Percentiles rank a stretch among this genome's conserved stretches.
Conservation (phyloP, 306 rosid species). For the Acmispon strigosus region DNA sequence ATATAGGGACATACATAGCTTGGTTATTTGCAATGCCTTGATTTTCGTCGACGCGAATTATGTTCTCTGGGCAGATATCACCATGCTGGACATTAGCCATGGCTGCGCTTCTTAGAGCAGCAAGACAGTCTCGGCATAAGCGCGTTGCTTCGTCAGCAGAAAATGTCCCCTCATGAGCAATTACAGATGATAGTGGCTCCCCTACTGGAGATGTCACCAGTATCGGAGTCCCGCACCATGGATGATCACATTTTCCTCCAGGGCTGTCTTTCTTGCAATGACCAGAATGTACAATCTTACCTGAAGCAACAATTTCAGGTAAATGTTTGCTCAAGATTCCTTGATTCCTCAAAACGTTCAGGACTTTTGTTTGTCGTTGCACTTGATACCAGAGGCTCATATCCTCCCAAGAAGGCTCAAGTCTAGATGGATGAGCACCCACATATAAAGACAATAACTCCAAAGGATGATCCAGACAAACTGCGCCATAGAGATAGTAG, state of each 20-base stretch:
- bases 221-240: constrained; percentile 87
- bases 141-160: constrained; percentile 67
- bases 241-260: constrained; percentile 82
- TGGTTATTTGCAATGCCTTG: constrained; percentile 38
- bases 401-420: constrained; percentile 94
- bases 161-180: constrained; percentile 53
- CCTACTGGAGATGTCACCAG: constrained; percentile 86
- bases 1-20: constrained; percentile 51
- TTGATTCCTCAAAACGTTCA: constrained; percentile 62
- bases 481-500: constrained; percentile 56
- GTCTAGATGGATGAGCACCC: constrained; percentile 80
- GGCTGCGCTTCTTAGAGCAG: constrained; percentile 69
- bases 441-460: constrained; percentile 56
- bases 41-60: constrained; percentile 43
- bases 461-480: constrained; percentile 56
- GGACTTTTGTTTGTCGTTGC: constrained; percentile 90
- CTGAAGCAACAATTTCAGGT: constrained; percentile 79
- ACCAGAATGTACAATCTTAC: constrained; percentile 79
- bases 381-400: constrained; percentile 98
- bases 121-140: constrained; percentile 71
- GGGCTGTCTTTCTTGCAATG: constrained; percentile 65
- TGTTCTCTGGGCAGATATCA: constrained; percentile 83
- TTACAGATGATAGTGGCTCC: constrained; percentile 52
- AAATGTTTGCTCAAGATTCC: constrained; percentile 63
- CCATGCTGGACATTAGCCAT: constrained; percentile 80